Evolutionary conservation across 352 stramenopile genomes (phyloP).

Genomic region (Pythium coloratum): DNA sequence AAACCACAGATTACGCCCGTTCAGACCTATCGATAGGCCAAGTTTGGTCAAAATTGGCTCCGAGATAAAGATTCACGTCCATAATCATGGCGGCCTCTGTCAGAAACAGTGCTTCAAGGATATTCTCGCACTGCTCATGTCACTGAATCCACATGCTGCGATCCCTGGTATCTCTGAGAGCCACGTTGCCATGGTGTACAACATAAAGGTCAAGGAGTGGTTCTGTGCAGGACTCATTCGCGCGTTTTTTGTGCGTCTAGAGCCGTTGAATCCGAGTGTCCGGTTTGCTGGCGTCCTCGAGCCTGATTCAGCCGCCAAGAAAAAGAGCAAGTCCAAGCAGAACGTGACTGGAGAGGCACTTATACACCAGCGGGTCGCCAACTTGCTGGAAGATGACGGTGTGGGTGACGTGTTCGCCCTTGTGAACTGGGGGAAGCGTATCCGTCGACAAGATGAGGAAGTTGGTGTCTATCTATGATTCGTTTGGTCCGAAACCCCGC

Average conservation of each 20-base stretch:
- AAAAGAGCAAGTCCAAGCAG: background rate
- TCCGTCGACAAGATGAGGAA: background rate
- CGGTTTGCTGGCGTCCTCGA: background rate
- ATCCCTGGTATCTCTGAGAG: background rate
- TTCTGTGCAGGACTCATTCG: background rate
- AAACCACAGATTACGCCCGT: no score
- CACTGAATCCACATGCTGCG: background rate
- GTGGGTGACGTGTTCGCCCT: background rate
- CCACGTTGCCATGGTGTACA: background rate
- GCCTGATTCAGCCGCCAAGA: background rate
- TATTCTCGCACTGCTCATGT: background rate
- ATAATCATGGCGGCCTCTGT: background rate
- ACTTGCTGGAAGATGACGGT: background rate
- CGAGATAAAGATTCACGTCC: no score
- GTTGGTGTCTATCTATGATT: background rate
- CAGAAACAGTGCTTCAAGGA: background rate
- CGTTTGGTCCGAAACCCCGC: background rate
- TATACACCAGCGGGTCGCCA: background rate
- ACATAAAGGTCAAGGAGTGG: background rate
- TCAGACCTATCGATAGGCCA: no score
- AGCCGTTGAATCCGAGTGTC: background rate
- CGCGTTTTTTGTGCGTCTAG: background rate
- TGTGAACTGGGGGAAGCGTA: background rate
- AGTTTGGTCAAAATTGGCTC: no score
- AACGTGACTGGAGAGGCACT: background rate